A percentile compares a stretch with the other conserved stretches of the same genome.
These are phyloP conservation scores for Monilinia fructicola DNA, from an alignment of 2,329 filamentous ascomycete species.

Conservation along the genomic window DNA sequence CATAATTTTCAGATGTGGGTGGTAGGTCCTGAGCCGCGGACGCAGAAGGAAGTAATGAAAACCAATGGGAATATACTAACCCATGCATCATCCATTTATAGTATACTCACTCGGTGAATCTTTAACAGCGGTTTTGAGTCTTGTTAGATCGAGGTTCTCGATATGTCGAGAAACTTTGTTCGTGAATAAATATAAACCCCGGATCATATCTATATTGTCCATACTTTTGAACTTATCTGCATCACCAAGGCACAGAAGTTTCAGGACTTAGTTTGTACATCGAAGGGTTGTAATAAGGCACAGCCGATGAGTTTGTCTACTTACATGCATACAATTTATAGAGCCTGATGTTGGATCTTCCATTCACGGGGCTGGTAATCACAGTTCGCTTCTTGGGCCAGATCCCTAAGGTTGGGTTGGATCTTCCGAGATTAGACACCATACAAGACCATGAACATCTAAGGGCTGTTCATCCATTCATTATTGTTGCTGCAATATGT, in stretches of 20 bases:
- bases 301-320: neutral
- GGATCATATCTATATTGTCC: neutral
- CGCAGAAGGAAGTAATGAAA: neutral
- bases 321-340: neutral
- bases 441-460: conserved; percentile 8
- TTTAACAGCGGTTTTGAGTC: neutral
- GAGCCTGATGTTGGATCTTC: neutral
- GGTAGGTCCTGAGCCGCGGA: too few relatives aligned
- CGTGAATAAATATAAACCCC: neutral
- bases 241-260: neutral
- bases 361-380: neutral
- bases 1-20: neutral
- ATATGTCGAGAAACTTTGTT: neutral
- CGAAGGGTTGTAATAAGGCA: neutral
- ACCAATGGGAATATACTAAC: neutral
- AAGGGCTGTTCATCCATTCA: conserved; percentile 25
- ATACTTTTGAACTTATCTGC: neutral
- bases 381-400: neutral
- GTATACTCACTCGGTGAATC: neutral
- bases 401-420: too few relatives aligned
- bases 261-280: neutral
- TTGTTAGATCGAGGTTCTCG: neutral
- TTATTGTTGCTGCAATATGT: conserved; percentile 37
- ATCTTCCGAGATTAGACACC: neutral
- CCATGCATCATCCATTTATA: too few relatives aligned